Conservation (phyloP, 1,284 basidiomycete species). For the Sanghuangporus weigelae region DNA sequence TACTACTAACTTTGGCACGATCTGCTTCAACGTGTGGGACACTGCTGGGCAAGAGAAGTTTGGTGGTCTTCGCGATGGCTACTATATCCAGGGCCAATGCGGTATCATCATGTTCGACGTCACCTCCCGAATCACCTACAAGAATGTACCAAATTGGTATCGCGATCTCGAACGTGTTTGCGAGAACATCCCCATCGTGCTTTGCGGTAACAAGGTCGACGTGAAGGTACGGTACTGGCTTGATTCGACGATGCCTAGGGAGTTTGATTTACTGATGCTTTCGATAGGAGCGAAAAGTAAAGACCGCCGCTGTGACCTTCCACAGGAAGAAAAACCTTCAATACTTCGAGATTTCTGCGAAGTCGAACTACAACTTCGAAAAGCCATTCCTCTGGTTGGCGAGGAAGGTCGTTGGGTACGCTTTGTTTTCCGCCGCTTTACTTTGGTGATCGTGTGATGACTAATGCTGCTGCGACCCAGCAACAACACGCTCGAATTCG, state of each 20-base stretch:
- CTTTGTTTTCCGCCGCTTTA: neutral
- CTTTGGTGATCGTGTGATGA: neutral
- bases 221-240: slow-evolving; percentile 72
- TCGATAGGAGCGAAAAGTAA: slow-evolving; percentile 95
- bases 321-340: slow-evolving; percentile 99
- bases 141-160: slow-evolving; percentile 99
- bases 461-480: slow-evolving; percentile 33
- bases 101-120: slow-evolving; percentile 99
- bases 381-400: slow-evolving; percentile 99
- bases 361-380: slow-evolving; percentile 99
- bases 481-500: slow-evolving; percentile 89
- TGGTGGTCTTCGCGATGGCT: slow-evolving; percentile 95
- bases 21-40: slow-evolving; percentile 99
- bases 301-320: slow-evolving; percentile 98
- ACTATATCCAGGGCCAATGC: slow-evolving; percentile 99
- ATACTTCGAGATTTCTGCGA: slow-evolving; percentile 99
- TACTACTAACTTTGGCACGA: slow-evolving; percentile 97
- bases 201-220: slow-evolving; percentile 99
- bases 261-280: neutral
- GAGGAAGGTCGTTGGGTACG: slow-evolving; percentile 94
- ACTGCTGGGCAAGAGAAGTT: slow-evolving; percentile 99
- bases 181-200: slow-evolving; percentile 98
- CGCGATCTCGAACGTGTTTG: slow-evolving; percentile 99
- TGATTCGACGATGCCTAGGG: neutral
- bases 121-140: slow-evolving; percentile 99